Percentiles rank a stretch among this genome's conserved stretches.
These are phyloP conservation scores for Beauveria scarabaeidicola DNA, from an alignment of 2,329 filamentous ascomycete genomes.

Conservation along the genomic window DNA sequence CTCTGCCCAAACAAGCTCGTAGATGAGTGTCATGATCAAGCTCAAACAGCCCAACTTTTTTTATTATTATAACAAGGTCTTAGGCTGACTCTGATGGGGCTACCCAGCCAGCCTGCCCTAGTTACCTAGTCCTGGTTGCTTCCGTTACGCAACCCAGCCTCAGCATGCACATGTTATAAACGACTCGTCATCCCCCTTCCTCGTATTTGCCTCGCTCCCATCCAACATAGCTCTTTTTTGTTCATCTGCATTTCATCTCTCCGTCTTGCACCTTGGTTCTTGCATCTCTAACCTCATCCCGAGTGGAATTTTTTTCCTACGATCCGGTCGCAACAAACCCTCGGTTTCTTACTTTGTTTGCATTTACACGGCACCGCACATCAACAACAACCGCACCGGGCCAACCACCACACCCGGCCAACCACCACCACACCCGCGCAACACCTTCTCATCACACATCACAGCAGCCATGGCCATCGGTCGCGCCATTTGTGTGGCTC, in stretches of 20 bases:
- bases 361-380: neutral
- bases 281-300: neutral
- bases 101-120: neutral
- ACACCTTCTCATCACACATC: neutral
- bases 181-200: conserved; percentile 2
- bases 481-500: conserved; percentile 75
- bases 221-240: neutral
- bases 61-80: neutral
- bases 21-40: too few relatives aligned
- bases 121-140: neutral
- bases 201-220: neutral
- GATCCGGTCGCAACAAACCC: neutral
- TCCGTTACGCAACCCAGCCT: neutral
- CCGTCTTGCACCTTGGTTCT: neutral
- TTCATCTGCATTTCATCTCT: neutral
- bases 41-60: too few relatives aligned
- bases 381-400: neutral
- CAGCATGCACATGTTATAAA: conserved; percentile 1
- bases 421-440: neutral
- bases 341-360: neutral
- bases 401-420: neutral
- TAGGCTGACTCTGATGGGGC: neutral
- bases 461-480: conserved; percentile 51
- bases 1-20: too few relatives aligned
- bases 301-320: neutral